Evolutionary conservation across 2,329 filamentous ascomycete genomes (phyloP).

Genomic region (Pseudopithomyces maydicus): DNA sequence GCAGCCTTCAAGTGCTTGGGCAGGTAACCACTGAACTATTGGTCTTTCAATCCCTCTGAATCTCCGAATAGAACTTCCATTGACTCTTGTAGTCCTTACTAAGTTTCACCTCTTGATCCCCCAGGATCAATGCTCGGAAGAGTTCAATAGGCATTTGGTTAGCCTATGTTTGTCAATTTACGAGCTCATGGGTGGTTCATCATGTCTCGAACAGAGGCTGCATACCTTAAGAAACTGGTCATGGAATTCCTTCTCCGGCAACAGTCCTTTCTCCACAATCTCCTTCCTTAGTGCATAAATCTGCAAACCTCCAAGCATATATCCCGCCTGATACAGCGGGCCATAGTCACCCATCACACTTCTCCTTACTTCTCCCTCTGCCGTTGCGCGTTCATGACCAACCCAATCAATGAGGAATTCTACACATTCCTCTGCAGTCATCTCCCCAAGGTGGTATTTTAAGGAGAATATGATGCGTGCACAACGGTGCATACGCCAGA

Average conservation of each 20-base stretch:
- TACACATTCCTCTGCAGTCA: slow-evolving; percentile 60
- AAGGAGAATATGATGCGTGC: slow-evolving; percentile 64
- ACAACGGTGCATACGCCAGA: slow-evolving; percentile 68
- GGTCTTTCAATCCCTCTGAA: not conserved
- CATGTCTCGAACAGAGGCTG: not conserved
- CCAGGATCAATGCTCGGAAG: slow-evolving; percentile 55
- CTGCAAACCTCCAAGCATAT: slow-evolving; percentile 65
- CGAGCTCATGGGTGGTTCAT: not conserved
- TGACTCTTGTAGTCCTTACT: slow-evolving; percentile 50
- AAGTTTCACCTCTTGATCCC: slow-evolving; percentile 45
- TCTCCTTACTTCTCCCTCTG: slow-evolving; percentile 64
- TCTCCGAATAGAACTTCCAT: slow-evolving; percentile 51
- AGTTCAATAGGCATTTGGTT: slow-evolving; percentile 63
- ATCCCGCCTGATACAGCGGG: slow-evolving; percentile 64
- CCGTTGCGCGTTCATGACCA: slow-evolving; percentile 63
- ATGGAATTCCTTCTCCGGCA: slow-evolving; percentile 62
- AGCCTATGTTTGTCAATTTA: slow-evolving; percentile 20
- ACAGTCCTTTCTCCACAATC: slow-evolving; percentile 47
- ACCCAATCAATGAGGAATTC: slow-evolving; percentile 62
- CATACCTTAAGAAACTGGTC: slow-evolving; percentile 53
- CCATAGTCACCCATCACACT: slow-evolving; percentile 62
- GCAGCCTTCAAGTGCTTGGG: too few relatives aligned
- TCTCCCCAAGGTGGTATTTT: slow-evolving; percentile 61
- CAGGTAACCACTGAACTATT: too few relatives aligned
- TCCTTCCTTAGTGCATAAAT: slow-evolving; percentile 58